Percentiles rank a stretch among this genome's conserved stretches.
phyloP scores from a whole-genome alignment of 2,329 filamentous ascomycete genomes.

The Colletotrichum tofieldiae region DNA sequence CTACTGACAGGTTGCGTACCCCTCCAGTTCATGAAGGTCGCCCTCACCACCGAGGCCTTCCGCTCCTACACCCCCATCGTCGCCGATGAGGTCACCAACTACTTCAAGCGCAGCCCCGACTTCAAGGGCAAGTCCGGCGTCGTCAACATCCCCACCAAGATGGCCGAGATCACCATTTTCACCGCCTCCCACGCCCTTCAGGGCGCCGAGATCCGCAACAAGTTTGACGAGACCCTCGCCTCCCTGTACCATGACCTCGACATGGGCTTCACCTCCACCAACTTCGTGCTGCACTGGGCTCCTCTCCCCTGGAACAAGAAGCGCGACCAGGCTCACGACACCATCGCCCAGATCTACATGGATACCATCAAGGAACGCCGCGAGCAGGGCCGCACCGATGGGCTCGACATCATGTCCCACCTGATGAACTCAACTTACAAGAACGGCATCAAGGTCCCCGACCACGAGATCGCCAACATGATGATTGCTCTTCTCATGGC shows the following conservation, averaged over 20 bases:
- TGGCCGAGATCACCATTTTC: conserved; percentile 92
- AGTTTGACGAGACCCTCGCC: conserved; percentile 86
- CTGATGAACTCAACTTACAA: conserved; percentile 91
- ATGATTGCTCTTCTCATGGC: conserved; percentile 96
- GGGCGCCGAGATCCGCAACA: conserved; percentile 84
- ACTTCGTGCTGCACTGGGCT: conserved; percentile 92
- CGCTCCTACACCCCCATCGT: conserved; percentile 85
- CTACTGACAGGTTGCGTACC: conserved; percentile 40
- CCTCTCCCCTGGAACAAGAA: conserved; percentile 90
- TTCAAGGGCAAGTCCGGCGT: conserved; percentile 80
- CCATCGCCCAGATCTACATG: conserved; percentile 86
- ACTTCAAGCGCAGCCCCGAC: conserved; percentile 76
- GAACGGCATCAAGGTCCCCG: conserved; percentile 83
- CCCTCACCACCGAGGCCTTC: conserved; percentile 82
- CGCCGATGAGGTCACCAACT: conserved; percentile 80
- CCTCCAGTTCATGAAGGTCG: conserved; percentile 82
- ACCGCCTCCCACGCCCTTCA: conserved; percentile 90
- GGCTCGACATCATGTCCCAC: conserved; percentile 90
- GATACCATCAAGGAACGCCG: conserved; percentile 85
- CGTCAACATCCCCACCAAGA: conserved; percentile 80
- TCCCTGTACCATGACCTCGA: conserved; percentile 90
- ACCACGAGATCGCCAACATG: conserved; percentile 90
- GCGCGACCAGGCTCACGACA: conserved; percentile 84
- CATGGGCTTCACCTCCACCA: conserved; percentile 90
- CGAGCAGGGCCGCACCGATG: conserved; percentile 63